Evolutionary conservation across 2,329 filamentous ascomycete species (phyloP), one percentile per base, ranked within the genome.

Genomic region (Fusarium tanahbumbuense): DNA sequence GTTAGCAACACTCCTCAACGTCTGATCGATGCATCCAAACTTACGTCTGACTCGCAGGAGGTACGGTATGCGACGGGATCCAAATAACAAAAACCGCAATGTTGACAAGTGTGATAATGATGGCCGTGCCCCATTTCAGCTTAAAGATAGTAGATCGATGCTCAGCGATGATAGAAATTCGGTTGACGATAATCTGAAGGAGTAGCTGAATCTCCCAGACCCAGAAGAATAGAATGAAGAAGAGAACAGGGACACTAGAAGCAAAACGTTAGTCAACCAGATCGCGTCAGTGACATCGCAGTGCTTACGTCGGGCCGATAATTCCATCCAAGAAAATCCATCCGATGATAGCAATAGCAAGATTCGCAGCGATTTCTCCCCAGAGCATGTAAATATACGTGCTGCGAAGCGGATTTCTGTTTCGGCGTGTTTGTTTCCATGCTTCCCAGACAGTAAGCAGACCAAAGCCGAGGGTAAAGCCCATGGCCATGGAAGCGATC

Each of bases 141-240:
- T 68, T 75, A 0, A 53, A 32, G 8, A 83, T 79, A 3, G 79
- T 81, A 1, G 70, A 74, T 25, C 77, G 77, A 47, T 81, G 76
- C 15, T 83, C 80, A 15, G 82, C 79, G 30, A 87, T 82, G 28
- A 87, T 80, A 1, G 82, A 80, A 25, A 86, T 83, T 55, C 85
- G 81, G 70, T 87, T 87, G 73, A 86, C 83, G 68, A 87, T 86
- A 54, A 87, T 87, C 67, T 87, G 84, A 76, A 87, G 81, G 2
- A 87, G 71, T 2, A 86, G 76, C 63, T 87, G 85, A 11, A 86
- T 81, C 58, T 84, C 76, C 27, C 83, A 78, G 0, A 81, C 78
- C 82, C 83, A 84, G 60, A 83, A 60, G 55, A 79, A 70, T 0
- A 81, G 62, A 34, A 81, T 77, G 41, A 79, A 80, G 56, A 81